Evolutionary conservation across 2,329 filamentous ascomycete genomes (phyloP), one percentile per base, ranked within the genome.

Genomic region (Laburnicola sp.): DNA sequence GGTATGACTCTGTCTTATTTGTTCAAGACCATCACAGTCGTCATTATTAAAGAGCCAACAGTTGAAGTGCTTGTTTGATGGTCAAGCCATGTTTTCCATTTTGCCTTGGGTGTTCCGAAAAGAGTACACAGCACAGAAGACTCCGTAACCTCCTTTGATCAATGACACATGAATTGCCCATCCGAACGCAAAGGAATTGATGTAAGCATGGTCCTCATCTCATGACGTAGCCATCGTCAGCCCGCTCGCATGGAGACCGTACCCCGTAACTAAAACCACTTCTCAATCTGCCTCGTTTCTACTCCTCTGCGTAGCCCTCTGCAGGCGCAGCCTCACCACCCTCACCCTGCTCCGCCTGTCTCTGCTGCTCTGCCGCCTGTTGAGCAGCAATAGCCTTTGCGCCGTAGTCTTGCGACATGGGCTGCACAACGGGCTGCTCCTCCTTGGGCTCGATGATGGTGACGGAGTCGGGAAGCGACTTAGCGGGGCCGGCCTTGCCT

Each of bases 391-490:
- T 71, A 62, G 85, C 85, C 89, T 99, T 99, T 69, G 93, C 91
- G 73, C 94, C 94, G 82, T 99, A 99, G 83, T 99, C 95, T 82
- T 97, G 91, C 80, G 88, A 93, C 79, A 93, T 88, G 75, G 94
- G 94, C 80, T 96, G 91, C 71, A 96, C 85, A 64, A 97, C 88
- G 71, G 88, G 86, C 77, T 92, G 86, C 86, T 99, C 94, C 82
- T 99, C 94, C 90, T 99, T 99, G 81, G 94, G 95, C 85, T 99
- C 94, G 80, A 97, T 96, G 81, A 99, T 94, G 78, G 93, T 97
- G 79, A 99, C 94, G 77, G 91, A 91, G 79, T 99, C 94, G 69
- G 94, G 94, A 64, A 99, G 90, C 67, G 91, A 87, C 87, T 97
- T 97, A 82, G 92, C 90, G 72, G 93, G 92, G 69, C 94, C 91